Evolutionary conservation across 176 grass and related monocot species (phyloP).

Genomic region (Secale cereale): DNA sequence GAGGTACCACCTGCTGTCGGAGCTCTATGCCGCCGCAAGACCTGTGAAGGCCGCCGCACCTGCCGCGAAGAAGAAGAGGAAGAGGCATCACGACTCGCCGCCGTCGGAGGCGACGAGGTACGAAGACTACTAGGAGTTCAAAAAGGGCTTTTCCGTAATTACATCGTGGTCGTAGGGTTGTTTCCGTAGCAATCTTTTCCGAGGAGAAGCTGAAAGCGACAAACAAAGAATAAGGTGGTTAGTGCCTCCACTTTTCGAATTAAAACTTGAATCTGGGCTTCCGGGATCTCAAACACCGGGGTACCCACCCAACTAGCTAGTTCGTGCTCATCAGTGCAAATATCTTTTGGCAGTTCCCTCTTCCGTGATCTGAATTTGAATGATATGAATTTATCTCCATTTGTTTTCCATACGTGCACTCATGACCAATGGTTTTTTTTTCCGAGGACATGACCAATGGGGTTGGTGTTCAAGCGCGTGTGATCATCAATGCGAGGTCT

Average conservation of each 20-base stretch:
- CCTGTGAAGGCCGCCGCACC: not conserved
- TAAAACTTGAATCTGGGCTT: not conserved
- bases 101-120: not conserved
- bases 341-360: not conserved
- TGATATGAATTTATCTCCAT: not conserved
- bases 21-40: slow-evolving; percentile 41
- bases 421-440: not conserved
- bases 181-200: not conserved
- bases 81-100: not conserved
- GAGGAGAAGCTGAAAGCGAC: too few relatives aligned
- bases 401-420: not conserved
- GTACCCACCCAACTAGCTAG: not conserved
- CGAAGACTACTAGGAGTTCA: too few relatives aligned
- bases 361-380: not conserved
- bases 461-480: not conserved
- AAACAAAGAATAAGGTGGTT: not conserved
- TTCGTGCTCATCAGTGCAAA: not conserved
- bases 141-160: not conserved
- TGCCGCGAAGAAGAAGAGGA: slow-evolving; percentile 22
- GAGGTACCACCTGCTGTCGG: slow-evolving; percentile 38
- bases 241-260: not conserved
- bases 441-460: not conserved
- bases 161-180: not conserved
- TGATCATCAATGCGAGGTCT: not conserved
- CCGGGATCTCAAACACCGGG: too few relatives aligned